Conservation (phyloP, 176 grass and related monocot genomes). For the Aegilops umbellulata region DNA sequence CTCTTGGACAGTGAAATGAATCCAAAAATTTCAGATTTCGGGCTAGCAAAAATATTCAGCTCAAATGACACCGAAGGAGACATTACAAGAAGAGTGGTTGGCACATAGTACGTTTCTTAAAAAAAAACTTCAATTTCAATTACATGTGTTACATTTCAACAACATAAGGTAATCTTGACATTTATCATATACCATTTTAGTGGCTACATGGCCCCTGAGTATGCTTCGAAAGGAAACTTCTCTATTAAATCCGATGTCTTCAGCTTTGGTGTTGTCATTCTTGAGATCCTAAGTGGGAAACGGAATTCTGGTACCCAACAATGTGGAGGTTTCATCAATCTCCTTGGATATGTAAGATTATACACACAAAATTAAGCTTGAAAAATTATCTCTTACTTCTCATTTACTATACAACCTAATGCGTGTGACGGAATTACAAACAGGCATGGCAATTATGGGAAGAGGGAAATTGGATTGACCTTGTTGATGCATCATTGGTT, state of each 20-base stretch:
- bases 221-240: conserved; percentile 20
- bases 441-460: conserved; percentile 23
- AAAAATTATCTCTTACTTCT: neutral
- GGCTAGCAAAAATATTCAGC: conserved; percentile 42
- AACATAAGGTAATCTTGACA: neutral
- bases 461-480: conserved; percentile 8
- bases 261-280: conserved; percentile 25
- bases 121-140: neutral
- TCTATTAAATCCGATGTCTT: conserved; percentile 23
- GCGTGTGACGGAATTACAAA: neutral
- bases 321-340: neutral
- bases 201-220: conserved; percentile 38
- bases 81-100: conserved; percentile 41
- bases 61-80: conserved; percentile 21
- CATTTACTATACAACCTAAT: neutral
- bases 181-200: neutral
- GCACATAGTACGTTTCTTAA: conserved; percentile 47
- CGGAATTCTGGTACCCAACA: neutral
- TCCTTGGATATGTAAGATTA: conserved; percentile 6
- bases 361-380: neutral
- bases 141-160: neutral
- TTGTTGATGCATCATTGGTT: conserved; percentile 9
- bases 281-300: conserved; percentile 20
- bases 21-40: conserved; percentile 41
- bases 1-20: conserved; percentile 31